Conservation (phyloP, 345 rosid genomes). For the Aurinia saxatilis region DNA sequence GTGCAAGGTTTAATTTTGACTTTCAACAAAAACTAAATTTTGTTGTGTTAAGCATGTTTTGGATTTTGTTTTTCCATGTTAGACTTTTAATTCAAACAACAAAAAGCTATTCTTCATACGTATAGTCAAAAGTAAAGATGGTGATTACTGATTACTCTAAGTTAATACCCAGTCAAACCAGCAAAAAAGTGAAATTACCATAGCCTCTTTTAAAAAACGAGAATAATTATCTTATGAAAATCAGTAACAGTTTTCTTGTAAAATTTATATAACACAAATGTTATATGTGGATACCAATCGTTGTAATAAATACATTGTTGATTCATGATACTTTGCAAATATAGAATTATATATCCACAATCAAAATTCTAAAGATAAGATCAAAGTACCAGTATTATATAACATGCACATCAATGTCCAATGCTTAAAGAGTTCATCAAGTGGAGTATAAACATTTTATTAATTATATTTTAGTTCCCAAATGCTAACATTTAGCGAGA, state of each 20-base stretch:
- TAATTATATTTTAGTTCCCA: background rate
- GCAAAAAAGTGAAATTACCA: too few relatives aligned
- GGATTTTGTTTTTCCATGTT: background rate
- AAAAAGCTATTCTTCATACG: too few relatives aligned
- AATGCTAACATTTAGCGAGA: background rate
- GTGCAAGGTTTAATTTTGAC: background rate
- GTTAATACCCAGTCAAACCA: too few relatives aligned
- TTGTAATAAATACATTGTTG: background rate
- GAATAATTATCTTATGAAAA: too few relatives aligned
- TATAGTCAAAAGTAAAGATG: too few relatives aligned
- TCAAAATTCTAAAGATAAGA: constrained; percentile 11
- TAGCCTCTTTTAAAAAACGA: too few relatives aligned
- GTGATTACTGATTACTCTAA: too few relatives aligned
- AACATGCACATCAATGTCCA: constrained; percentile 21
- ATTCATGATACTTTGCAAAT: constrained; percentile 5
- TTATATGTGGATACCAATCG: background rate
- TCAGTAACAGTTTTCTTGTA: too few relatives aligned
- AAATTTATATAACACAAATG: too few relatives aligned
- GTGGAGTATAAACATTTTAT: constrained; percentile 9
- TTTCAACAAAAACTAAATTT: background rate
- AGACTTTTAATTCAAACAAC: background rate
- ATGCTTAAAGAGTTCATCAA: constrained; percentile 9
- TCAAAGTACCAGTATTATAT: background rate
- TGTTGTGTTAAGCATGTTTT: background rate
- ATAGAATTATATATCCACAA: background rate